Conservation (phyloP, 495 filamentous ascomycete genomes). For the Neurospora sp. region DNA sequence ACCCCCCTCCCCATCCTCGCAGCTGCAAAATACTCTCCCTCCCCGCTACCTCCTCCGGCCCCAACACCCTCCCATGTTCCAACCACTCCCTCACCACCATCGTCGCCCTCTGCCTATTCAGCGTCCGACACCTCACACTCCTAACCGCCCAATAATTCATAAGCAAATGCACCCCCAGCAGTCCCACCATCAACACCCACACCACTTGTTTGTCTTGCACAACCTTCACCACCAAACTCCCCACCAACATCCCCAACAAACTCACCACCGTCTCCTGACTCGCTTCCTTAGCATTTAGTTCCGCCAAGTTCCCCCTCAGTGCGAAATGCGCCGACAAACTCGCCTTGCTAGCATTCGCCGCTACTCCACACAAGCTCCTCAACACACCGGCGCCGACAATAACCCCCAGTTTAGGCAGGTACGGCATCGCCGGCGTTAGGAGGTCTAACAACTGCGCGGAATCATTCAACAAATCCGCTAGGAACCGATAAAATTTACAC, state of each 20-base stretch:
- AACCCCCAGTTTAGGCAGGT: slow-evolving; percentile 52
- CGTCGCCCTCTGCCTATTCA: slow-evolving; percentile 81
- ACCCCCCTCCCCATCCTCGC: neutral
- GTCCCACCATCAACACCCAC: slow-evolving; percentile 60
- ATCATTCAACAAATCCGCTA: slow-evolving; percentile 91
- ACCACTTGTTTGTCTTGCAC: slow-evolving; percentile 63
- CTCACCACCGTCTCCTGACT: slow-evolving; percentile 94
- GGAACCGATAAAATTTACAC: slow-evolving; percentile 85
- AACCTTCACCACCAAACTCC: slow-evolving; percentile 67
- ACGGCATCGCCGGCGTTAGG: slow-evolving; percentile 70
- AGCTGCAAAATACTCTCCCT: slow-evolving; percentile 60
- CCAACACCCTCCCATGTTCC: slow-evolving; percentile 40
- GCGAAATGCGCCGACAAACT: slow-evolving; percentile 90
- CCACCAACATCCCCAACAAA: slow-evolving; percentile 78
- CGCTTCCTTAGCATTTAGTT: slow-evolving; percentile 92
- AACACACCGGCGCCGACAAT: slow-evolving; percentile 70
- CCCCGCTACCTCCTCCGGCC: slow-evolving; percentile 48
- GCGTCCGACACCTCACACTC: slow-evolving; percentile 70
- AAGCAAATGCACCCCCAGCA: slow-evolving; percentile 64
- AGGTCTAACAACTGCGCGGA: slow-evolving; percentile 81
- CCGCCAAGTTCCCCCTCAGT: slow-evolving; percentile 75
- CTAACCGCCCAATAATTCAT: slow-evolving; percentile 82
- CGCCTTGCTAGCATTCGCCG: slow-evolving; percentile 82
- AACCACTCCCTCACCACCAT: slow-evolving; percentile 61
- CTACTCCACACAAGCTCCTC: slow-evolving; percentile 77